Evolutionary conservation across 805 yeast genomes (phyloP), one percentile per base, ranked within the genome.

Genomic region (Candida easanensis): DNA sequence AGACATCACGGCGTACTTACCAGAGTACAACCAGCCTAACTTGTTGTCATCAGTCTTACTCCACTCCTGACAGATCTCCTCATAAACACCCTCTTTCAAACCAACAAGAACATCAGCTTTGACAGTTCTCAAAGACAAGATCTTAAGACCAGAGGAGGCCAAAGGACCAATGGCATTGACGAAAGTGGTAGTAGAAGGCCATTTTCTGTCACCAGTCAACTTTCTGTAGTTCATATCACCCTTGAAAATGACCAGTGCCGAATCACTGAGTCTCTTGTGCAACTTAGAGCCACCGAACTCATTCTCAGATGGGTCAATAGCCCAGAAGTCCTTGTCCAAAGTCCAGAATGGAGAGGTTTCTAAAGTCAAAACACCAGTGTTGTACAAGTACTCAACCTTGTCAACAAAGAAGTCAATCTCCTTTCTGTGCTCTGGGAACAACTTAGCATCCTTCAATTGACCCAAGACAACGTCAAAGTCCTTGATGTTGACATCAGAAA

Each of bases 161-260:
- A 91, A 71, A 4, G 78, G 75, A 42, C 85, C 86, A 46, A 91
- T 75, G 4, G 96, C 91, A 0, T 65, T 62, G 4, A 48, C 53
- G 68, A 91, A 95, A 2, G 89, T 74, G 0, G 96, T 87, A 3
- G 88, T 78, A 45, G 84, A 75, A 16, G 80, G 80, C 99, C 99
- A 93, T 54, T 73, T 73, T 64, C 90, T 76, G 58, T 93, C 99
- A 39, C 88, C 96, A 2, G 96, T 85, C 46, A 95, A 68, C 64
- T 93, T 93, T 66, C 99, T 80, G 68, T 95, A 91, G 69, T 93
- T 93, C 66, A 93, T 74, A 58, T 93, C 99, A 45, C 99, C 99
- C 68, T 93, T 93, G 65, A 91, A 84, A 49, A 93, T 79, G 16
- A 87, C 76, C 48, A 91, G 73, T 41, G 81, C 71, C 11, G 95